Evolutionary conservation across 805 yeast genomes (phyloP), one percentile per base, ranked within the genome.

Genomic region (Pichia deserticola): DNA sequence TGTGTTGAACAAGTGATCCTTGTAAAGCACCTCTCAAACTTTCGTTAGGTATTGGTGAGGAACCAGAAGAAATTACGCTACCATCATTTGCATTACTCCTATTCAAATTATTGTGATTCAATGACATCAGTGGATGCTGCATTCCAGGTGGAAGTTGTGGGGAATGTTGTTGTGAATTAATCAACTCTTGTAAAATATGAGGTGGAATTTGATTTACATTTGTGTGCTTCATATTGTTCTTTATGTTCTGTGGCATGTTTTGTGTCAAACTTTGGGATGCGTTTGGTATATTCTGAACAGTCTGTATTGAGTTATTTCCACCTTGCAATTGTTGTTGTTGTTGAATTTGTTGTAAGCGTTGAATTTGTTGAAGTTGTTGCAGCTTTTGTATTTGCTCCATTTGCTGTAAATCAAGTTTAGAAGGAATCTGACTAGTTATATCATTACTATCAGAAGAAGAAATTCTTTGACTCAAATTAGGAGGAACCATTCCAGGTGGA

Each of bases 341-440:
- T 13, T 33, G 45, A 3, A 15, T 13, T 29, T 25, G 45, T 7
- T 28, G 36, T 15, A 33, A 37, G 1, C n/a, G 7, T 15, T 13
- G 30, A 4, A 36, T 11, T 11, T 25, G 43, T 3, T 44, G 46
- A 7, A 34, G 15, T 29, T 43, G 40, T n/a, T 30, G 52, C 32
- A 29, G 50, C 33, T 42, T 45, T 33, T 47, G 50, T 25, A 45
- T 25, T 9, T 35, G 37, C 39, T 43, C 50, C 45, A 49, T 30
- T n/a, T 40, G 52, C 25, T 42, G 52, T 37, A 20, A 20, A 20
- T 20, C 20, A 20, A 20, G 20, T 20, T 20, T 20, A 20, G 20
- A 20, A 20, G 20, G 20, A 20, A 20, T 20, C 3, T 20, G 20
- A 20, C 20, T 20, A 20, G 3, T 20, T 20, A 20, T 20, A 20